Percentiles rank a stretch among this genome's conserved stretches.
Conservation (phyloP, 805 yeast genomes). For the Metschnikowia rubicola region DNA sequence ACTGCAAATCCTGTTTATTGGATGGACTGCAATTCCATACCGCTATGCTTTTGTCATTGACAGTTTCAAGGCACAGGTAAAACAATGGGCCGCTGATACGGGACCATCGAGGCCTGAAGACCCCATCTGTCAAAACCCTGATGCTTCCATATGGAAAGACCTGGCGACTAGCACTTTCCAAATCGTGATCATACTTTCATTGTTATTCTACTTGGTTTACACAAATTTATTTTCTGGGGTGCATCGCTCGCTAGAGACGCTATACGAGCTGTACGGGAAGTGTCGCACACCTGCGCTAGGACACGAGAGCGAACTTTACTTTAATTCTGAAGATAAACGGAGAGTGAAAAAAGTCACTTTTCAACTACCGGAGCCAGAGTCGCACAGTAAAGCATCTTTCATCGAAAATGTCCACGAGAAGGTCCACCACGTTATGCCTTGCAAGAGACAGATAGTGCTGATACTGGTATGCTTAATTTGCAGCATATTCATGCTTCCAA, state of each 20-base stretch:
- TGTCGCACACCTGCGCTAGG: neutral
- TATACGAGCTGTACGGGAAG: slow-evolving; percentile 2
- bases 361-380: slow-evolving; percentile 6
- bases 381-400: neutral
- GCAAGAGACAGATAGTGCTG: neutral
- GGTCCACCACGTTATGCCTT: neutral
- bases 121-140: neutral
- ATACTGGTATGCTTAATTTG: neutral
- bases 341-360: slow-evolving; percentile 2
- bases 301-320: neutral
- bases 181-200: neutral
- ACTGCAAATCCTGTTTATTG: neutral
- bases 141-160: neutral
- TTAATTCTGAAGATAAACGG: neutral
- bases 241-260: slow-evolving; percentile 1
- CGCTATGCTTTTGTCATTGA: neutral
- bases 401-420: neutral
- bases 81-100: slow-evolving; percentile 4
- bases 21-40: slow-evolving; percentile 3
- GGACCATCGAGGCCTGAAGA: neutral
- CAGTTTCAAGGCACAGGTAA: slow-evolving; percentile 2
- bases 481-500: slow-evolving; percentile 9
- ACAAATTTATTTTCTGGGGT: neutral
- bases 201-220: neutral
- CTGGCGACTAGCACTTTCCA: neutral